Evolutionary conservation across 139 green algal species (phyloP), one percentile per base, ranked within the genome.

Genomic region (Micractinium conductrix): DNA sequence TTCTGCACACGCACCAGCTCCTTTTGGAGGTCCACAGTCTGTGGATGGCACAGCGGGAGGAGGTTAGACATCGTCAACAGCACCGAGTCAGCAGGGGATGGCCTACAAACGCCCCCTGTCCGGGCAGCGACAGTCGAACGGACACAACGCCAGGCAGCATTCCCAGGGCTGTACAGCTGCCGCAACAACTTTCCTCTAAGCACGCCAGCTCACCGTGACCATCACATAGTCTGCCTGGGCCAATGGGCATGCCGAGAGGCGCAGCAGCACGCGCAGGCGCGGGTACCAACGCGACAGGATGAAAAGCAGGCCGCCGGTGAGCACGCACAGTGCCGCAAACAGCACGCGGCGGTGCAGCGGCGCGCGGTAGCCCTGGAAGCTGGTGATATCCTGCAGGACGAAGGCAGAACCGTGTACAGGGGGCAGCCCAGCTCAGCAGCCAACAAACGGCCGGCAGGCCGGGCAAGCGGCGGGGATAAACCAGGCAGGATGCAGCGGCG

Each of bases 211-310:
- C 80, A 88, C 48, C 75, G 76, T 88, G 17, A 88, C 78, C 4
- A 88, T 26, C 45, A 86, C 85, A 26, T n/a, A 86, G 44, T 88
- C 63, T 9, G 85, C 78, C 37, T 74, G n/a, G 48, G 12, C 53
- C 78, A 88, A 50, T 7, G 48, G 26, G 78, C 85, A 88, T 9
- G 78, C 48, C 38, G n/a, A 30, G 38, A 85, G 60, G 2, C 45
- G 65, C 33, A 88, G 50, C 9, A 35, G 0, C 30, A 88, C 60
- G 21, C 67, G 63, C 30, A 86, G 22, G 38, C 37, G 35, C 14
- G 80, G 78, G 68, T 67, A 88, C 85, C 85, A 88, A 30, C 67
- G 74, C 0, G 48, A 50, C 12, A 60, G 5, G 42, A 88, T 53
- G 33, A 88, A 86, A 24, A 74, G 30, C 17, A 85, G 14, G 48